Conservation (phyloP, 2,329 filamentous ascomycete species). For the Ceratocystis harringtonii region DNA sequence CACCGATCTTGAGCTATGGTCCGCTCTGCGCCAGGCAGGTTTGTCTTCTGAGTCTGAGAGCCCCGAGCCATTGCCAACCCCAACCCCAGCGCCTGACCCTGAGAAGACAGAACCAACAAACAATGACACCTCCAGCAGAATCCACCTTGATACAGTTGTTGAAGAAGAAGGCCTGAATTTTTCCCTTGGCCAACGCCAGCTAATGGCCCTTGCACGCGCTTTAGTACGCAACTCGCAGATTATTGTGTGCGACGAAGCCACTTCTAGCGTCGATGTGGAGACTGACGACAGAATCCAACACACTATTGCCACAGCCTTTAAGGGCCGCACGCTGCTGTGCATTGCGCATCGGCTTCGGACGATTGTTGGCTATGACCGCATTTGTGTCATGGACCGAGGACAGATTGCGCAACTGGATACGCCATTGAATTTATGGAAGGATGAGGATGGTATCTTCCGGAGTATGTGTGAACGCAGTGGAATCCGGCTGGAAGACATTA, state of each 20-base stretch:
- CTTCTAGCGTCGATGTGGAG: conserved; percentile 84
- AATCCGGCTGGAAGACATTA: conserved; percentile 45
- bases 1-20: conserved; percentile 63
- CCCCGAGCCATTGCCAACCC: conserved; percentile 22
- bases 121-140: conserved; percentile 23
- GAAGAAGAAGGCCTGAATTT: conserved; percentile 95
- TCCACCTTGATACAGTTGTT: conserved; percentile 70
- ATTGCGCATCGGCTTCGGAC: conserved; percentile 87
- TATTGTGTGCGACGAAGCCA: conserved; percentile 95
- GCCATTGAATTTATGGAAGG: conserved; percentile 57
- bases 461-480: conserved; percentile 82
- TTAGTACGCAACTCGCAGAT: conserved; percentile 78
- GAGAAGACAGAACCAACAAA: conserved; percentile 17
- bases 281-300: conserved; percentile 90
- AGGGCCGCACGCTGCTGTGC: conserved; percentile 74
- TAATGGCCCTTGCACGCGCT: conserved; percentile 86
- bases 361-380: conserved; percentile 86
- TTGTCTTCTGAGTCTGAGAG: conserved; percentile 33
- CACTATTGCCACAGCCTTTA: conserved; percentile 74
- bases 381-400: conserved; percentile 91
- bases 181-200: conserved; percentile 82
- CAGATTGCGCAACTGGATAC: conserved; percentile 73
- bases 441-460: conserved; percentile 60
- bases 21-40: conserved; percentile 60
- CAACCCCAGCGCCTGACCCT: conserved; percentile 23